A percentile compares a stretch with the other conserved stretches of the same genome.
These are phyloP conservation scores for Aristolochia fimbriata DNA, from an alignment of 164 flowering plant genomes.

Conservation along the genomic window DNA sequence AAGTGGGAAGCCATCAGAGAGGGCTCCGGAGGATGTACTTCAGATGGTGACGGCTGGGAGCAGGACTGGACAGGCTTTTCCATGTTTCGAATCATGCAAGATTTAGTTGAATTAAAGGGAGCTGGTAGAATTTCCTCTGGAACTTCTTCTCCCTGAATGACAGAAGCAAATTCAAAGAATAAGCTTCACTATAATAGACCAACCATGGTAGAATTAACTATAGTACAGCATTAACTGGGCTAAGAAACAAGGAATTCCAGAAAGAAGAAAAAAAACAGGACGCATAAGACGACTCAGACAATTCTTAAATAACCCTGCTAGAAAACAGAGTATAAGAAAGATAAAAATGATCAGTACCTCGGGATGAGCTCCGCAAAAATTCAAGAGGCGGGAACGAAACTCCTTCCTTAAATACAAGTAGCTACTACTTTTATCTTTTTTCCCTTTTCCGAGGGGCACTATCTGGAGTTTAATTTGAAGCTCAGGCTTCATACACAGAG, in stretches of 20 bases:
- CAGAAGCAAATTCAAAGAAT: constrained; percentile 1
- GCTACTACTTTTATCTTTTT: constrained; percentile 19
- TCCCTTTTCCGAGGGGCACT: constrained; percentile 25
- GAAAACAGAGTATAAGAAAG: background rate
- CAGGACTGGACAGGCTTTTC: background rate
- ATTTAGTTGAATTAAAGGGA: constrained; percentile 31
- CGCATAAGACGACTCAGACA: background rate
- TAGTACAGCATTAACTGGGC: background rate
- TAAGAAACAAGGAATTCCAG: background rate
- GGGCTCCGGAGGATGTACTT: constrained; percentile 12
- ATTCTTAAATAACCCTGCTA: background rate
- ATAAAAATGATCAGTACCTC: constrained; percentile 33
- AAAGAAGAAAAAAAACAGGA: background rate
- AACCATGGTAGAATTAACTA: background rate
- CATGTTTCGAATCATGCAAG: constrained; percentile 1
- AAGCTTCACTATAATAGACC: background rate
- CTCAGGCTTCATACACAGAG: constrained; percentile 67
- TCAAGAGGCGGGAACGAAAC: constrained; percentile 37
- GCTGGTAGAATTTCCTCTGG: constrained; percentile 55
- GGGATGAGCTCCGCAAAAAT: constrained; percentile 51
- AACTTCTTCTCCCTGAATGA: constrained; percentile 48
- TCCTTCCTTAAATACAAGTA: constrained; percentile 36
- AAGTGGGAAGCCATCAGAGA: constrained; percentile 28
- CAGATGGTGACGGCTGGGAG: constrained; percentile 1
- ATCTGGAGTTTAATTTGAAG: constrained; percentile 37